Evolutionary conservation across 78 protist species (phyloP).

Genomic region (Paulinella micropora): DNA sequence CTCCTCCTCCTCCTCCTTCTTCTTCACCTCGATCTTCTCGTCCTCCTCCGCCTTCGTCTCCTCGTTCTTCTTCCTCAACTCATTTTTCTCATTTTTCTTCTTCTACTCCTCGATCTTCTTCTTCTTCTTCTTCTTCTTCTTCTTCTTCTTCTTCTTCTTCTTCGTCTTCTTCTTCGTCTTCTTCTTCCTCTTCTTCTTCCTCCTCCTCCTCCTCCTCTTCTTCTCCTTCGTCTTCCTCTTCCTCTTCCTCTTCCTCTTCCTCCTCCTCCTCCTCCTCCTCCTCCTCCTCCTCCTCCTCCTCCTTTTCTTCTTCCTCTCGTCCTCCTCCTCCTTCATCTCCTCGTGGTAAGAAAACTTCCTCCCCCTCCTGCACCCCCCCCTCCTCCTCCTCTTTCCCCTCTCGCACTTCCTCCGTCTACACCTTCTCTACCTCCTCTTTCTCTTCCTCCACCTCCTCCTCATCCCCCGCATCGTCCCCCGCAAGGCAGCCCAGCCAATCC

Average conservation of each 20-base stretch:
- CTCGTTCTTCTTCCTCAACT: not conserved
- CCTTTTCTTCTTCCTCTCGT: too few species aligned
- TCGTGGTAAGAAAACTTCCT: too few species aligned
- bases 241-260: not conserved
- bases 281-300: too few species aligned
- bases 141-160: not conserved
- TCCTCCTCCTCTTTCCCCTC: too few species aligned
- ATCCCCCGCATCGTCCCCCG: too few species aligned
- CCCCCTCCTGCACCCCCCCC: too few species aligned
- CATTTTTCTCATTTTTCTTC: not conserved
- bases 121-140: not conserved
- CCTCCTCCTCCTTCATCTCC: too few species aligned
- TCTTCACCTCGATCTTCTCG: not conserved
- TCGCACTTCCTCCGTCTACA: too few species aligned
- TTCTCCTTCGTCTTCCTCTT: conserved; percentile 7
- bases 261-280: too few species aligned
- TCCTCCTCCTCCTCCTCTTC: not conserved
- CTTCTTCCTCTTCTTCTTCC: not conserved
- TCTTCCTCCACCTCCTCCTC: too few species aligned
- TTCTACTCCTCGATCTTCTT: not conserved
- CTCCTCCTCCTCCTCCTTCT: not conserved
- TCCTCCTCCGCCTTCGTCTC: not conserved
- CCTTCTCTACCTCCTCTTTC: too few species aligned
- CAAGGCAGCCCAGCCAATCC: too few species aligned
- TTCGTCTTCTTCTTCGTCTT: not conserved